Percentiles rank a stretch among this genome's conserved stretches.
phyloP scores from a whole-genome alignment of 2,329 filamentous ascomycete genomes.

The Herpotrichia juniperi region DNA sequence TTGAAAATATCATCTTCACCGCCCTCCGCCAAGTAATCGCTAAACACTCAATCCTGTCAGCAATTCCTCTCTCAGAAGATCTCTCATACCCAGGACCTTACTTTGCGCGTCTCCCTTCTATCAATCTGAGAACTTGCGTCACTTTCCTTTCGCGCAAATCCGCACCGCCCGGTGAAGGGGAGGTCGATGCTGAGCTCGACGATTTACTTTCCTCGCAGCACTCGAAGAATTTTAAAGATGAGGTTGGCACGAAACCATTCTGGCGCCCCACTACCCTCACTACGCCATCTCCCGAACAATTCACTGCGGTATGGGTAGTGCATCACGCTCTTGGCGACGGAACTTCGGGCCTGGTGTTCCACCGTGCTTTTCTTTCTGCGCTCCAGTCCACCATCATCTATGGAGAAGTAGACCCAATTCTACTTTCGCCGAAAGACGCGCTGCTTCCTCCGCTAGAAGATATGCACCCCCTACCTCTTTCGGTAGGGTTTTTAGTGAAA shows the following conservation, averaged over 20 bases:
- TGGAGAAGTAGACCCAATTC: slow-evolving; percentile 9
- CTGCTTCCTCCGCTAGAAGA: slow-evolving; percentile 51
- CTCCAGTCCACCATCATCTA: slow-evolving; percentile 31
- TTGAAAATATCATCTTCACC: slow-evolving; percentile 43
- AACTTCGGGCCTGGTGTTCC: slow-evolving; percentile 53
- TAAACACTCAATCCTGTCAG: slow-evolving; percentile 51
- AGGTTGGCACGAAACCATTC: slow-evolving; percentile 39
- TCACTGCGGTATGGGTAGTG: slow-evolving; percentile 54
- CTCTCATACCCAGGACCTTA: slow-evolving; percentile 46
- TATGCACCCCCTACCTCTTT: slow-evolving; percentile 48
- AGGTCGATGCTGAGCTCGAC: slow-evolving; percentile 50
- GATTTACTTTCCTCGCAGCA: slow-evolving; percentile 49
- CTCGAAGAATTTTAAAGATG: slow-evolving; percentile 44
- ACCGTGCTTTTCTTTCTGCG: slow-evolving; percentile 48
- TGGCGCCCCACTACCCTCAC: slow-evolving; percentile 53
- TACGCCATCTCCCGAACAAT: slow-evolving; percentile 24
- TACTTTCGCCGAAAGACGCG: slow-evolving; percentile 19
- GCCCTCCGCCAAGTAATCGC: slow-evolving; percentile 45
- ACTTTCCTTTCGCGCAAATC: slow-evolving; percentile 34
- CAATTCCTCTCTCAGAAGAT: slow-evolving; percentile 49
- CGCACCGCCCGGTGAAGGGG: slow-evolving; percentile 19
- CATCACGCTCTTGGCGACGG: slow-evolving; percentile 59
- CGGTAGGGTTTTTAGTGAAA: slow-evolving; percentile 42
- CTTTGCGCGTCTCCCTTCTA: slow-evolving; percentile 52
- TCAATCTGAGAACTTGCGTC: slow-evolving; percentile 49